Evolutionary conservation across 2,329 filamentous ascomycete species (phyloP), one percentile per base, ranked within the genome.

Genomic region (Colletotrichum shisoi): DNA sequence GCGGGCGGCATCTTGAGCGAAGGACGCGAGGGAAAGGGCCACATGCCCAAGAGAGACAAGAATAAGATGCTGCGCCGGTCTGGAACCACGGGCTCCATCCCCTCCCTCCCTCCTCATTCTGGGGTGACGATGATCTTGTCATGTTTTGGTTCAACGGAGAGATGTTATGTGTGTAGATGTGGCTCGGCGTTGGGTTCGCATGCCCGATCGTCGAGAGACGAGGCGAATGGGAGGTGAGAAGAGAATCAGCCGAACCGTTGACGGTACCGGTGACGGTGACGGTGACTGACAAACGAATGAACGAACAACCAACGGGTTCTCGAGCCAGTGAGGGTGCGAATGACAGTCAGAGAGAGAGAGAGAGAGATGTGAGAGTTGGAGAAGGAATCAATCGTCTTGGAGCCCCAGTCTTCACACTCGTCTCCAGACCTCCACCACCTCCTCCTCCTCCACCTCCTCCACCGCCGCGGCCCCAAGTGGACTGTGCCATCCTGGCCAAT

Each of bases 401-500:
- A 15, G 49, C 42, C 46, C 64, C 64, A 64, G 61, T 61, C 61
- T 67, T 59, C 64, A 59, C 61, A 54, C 64, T 59, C 42, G 53
- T 64, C 64, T 63, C 60, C 64, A 59, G 60, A 52, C 54, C 64
- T 42, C 63, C 64, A 61, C 57, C 48, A 34, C 27, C 27, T 8
- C 6, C 27, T 31, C 54, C 60, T 48, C 63, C 64, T 62, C 57
- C 27, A 31, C 6, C 27, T 31, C 54, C 60, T 48, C 63, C 64
- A 65, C 57, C 48, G 24, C 27, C 27, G 37, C 31, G 63, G 52
- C 52, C 54, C 53, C 48, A 54, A 63, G 64, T 54, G 63, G 67
- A 68, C 68, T 68, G 63, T 70, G 68, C 69, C 69, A 70, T 64
- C 68, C 68, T 52, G 34, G 57, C 67, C 68, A 68, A 67, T 59